Base-by-base conservation (phyloP, 495 filamentous ascomycete genomes). In the Glonium stellatum region DNA sequence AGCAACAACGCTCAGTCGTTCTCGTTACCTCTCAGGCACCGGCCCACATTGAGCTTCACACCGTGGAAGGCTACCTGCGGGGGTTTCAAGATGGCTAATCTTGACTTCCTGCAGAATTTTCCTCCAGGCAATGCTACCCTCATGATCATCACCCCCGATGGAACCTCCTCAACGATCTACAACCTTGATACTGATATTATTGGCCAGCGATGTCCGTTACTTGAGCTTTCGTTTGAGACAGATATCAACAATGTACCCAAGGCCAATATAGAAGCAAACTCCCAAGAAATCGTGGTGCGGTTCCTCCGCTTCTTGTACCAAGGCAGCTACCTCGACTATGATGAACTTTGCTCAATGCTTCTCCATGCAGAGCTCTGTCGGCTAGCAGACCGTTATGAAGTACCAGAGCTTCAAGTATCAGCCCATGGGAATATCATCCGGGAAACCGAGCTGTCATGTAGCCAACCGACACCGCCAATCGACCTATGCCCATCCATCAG, bases 241-340 rank as follows among this genome's bases (percentile, higher is more conserved):
- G 60, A 54, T 12, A 9, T 41, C n/a, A 22, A 52, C 27, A 52
- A 52, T 9, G 0, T 47, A 25, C 42, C 22, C n/a, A 55, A 63
- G 34, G 54, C 58, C 8, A 66, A 55, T 23, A 64, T 69, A 25
- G 62, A 68, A 19, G 67, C 58, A n/a, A 55, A 46, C 5, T 64
- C 69, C 10, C 25, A 63, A 5, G 36, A 59, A 47, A 51, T 67
- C 18, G 65, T 65, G 15, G 57, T 61, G 25, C 65, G 60, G 18
- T 70, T 74, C 55, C 56, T 74, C 34, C 64, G 66, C 36, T 73
- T 62, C 49, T 55, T 72, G n/a, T 73, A 71, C 57, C 58, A 56
- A 11, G 66, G 66, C 23, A 49, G 54, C 58, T 73, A 74, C 44
- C 31, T 61, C 41, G 19, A n/a, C 12, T 47, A 51, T 36, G 44